Evolutionary conservation across 1,284 basidiomycete genomes (phyloP).

Genomic region (Prillingera fragicola): DNA sequence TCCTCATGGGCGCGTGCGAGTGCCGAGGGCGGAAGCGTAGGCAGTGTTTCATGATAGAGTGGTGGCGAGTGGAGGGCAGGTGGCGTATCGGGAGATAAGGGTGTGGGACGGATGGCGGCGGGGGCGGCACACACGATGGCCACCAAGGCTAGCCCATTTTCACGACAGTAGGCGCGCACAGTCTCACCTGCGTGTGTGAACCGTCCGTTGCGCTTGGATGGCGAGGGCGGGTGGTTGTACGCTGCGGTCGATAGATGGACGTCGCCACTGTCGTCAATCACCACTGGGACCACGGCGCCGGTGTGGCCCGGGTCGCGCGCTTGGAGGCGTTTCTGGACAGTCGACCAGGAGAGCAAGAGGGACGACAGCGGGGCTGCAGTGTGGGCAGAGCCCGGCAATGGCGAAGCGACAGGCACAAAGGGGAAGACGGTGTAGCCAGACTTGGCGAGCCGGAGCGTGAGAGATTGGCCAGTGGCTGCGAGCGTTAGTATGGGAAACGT

Average conservation of each 20-base stretch:
- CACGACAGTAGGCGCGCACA: conserved; percentile 37
- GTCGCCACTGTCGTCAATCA: conserved; percentile 33
- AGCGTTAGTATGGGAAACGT: conserved; percentile 4
- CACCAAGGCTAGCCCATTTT: conserved; percentile 30
- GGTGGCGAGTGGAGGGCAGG: neutral
- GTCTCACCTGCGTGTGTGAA: conserved; percentile 41
- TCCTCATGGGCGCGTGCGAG: conserved; percentile 29
- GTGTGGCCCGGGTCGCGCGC: conserved; percentile 29
- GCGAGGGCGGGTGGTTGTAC: conserved; percentile 12
- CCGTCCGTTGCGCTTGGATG: conserved; percentile 15
- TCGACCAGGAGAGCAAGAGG: conserved; percentile 37
- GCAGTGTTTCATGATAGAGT: conserved; percentile 4
- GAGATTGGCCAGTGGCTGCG: conserved; percentile 34
- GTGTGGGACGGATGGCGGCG: neutral
- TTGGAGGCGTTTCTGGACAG: conserved; percentile 33
- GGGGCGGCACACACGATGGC: conserved; percentile 30
- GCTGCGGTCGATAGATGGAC: conserved; percentile 6
- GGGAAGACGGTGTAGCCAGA: conserved; percentile 44
- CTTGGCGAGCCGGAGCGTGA: conserved; percentile 40
- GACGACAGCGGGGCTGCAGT: conserved; percentile 23
- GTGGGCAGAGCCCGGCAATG: conserved; percentile 19
- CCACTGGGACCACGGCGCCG: conserved; percentile 39
- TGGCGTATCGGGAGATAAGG: neutral
- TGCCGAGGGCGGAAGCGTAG: conserved; percentile 8
- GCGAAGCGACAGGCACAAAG: conserved; percentile 31